Evolutionary conservation across 2,329 filamentous ascomycete species (phyloP), one percentile per base, ranked within the genome.

Genomic region (Scedosporium minutisporum): DNA sequence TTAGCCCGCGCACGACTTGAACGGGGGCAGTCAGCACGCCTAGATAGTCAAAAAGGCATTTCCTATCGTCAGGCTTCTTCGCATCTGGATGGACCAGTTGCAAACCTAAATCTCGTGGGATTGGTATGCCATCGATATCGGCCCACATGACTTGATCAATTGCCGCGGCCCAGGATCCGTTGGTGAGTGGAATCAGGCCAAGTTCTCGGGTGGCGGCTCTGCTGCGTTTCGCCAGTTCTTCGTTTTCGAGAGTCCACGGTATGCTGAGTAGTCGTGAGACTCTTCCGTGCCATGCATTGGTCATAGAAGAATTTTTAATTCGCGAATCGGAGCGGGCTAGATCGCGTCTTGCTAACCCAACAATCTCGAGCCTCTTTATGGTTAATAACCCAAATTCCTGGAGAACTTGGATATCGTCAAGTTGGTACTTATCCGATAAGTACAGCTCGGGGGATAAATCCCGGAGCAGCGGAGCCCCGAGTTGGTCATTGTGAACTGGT

Each of bases 401-500:
- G 2, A 38, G 33, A 38, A 38, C 33, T 3, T 4, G 5, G 6
- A 14, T 38, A 38, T 38, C 33, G 33, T 10, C 3, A 38, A 3
- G 1, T 4, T 38, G 33, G 33, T 38, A 38, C 33, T 38, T 38
- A 38, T 16, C 41, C 10, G 57, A n/a, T 2, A 25, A 57, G 16
- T 61, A 65, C 7, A 62, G 29, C 18, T 65, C 64, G 4, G 41
- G 48, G 27, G 44, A 48, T 12, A 38, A 38, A 42, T 61, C 57
- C 7, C 41, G 21, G 16, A 63, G 5, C 67, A 72, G n/a, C 69
- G 14, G 57, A 1, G 23, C 4, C 3, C 18, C 65, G 60, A 18
- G 21, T 44, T 65, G 9, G n/a, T 66, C 62, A 4, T 18, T 23
- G 25, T 57, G 64, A 3, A 53, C 27, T 9, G 62, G 63, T 42